These are phyloP conservation scores for Puccinia polysora DNA, from an alignment of 1,284 basidiomycete genomes.

Conservation along the genomic window DNA sequence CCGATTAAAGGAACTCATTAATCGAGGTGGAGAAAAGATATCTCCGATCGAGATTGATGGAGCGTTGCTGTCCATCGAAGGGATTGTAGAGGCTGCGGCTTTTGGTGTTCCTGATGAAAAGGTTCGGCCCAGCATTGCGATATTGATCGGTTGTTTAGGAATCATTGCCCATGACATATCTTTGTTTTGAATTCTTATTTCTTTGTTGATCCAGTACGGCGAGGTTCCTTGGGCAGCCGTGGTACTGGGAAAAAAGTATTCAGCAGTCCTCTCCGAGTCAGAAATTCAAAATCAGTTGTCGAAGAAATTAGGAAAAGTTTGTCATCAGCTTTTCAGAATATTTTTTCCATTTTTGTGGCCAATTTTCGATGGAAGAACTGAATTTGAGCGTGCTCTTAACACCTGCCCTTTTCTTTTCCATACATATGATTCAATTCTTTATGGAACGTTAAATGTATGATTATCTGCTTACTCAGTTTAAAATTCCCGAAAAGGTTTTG, in stretches of 20 bases:
- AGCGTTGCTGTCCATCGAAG: conserved; percentile 57
- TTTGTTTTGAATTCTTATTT: background rate
- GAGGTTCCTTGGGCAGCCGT: conserved; percentile 53
- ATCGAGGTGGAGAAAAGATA: conserved; percentile 63
- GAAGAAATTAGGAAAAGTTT: conserved; percentile 49
- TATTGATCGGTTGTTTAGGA: background rate
- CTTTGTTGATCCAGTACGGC: conserved; percentile 47
- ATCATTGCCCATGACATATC: background rate
- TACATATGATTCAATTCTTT: background rate
- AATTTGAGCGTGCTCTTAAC: too few species aligned
- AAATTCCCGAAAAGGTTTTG: conserved; percentile 54
- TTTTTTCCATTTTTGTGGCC: background rate
- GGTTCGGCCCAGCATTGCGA: conserved; percentile 49
- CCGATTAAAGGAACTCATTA: conserved; percentile 53
- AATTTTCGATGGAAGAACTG: background rate
- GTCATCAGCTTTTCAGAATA: background rate
- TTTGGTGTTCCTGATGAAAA: conserved; percentile 54
- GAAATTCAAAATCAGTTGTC: conserved; percentile 49
- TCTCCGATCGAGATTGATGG: conserved; percentile 63
- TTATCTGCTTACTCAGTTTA: conserved; percentile 49
- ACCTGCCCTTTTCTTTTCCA: background rate
- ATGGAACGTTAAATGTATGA: background rate
- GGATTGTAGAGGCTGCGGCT: conserved; percentile 58
- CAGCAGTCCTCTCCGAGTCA: conserved; percentile 47
- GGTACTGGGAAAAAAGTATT: conserved; percentile 48